Percentiles rank a stretch among this genome's conserved stretches.
phyloP scores from a whole-genome alignment of 208 protist genomes.

The Eutreptiella sp. region DNA sequence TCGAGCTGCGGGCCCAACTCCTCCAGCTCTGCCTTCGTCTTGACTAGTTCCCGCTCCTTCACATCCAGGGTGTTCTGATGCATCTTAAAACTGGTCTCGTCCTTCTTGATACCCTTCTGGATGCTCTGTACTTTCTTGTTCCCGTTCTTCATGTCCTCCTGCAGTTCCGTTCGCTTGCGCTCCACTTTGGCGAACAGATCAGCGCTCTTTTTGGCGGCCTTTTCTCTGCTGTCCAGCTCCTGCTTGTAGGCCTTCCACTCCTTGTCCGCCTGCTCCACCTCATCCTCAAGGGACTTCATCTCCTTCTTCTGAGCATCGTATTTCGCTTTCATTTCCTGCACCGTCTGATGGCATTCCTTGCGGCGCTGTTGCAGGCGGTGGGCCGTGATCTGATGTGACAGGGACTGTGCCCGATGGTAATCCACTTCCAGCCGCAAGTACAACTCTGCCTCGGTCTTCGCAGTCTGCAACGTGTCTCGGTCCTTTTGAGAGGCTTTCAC shows the following conservation, averaged over 20 bases:
- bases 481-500: constrained; percentile 89
- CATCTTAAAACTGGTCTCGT: constrained; percentile 48
- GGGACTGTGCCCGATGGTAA: constrained; percentile 73
- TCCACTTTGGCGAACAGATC: constrained; percentile 38
- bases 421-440: constrained; percentile 88
- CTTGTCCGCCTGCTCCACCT: constrained; percentile 50
- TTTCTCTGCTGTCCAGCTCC: constrained; percentile 50
- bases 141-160: constrained; percentile 43
- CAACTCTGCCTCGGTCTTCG: constrained; percentile 84
- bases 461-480: constrained; percentile 77
- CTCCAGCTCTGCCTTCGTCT: constrained; percentile 53
- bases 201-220: constrained; percentile 42
- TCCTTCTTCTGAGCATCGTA: constrained; percentile 38
- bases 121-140: constrained; percentile 48
- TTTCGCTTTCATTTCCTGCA: constrained; percentile 2
- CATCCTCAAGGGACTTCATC: neutral
- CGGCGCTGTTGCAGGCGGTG: constrained; percentile 50
- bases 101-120: constrained; percentile 30
- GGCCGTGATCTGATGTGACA: constrained; percentile 80
- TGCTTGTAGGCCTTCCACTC: constrained; percentile 58
- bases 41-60: constrained; percentile 51
- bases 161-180: neutral
- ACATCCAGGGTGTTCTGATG: constrained; percentile 52
- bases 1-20: constrained; percentile 39
- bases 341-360: neutral